Base-by-base conservation (phyloP, 2,329 filamentous ascomycete species). In the Cytospora leucostoma region DNA sequence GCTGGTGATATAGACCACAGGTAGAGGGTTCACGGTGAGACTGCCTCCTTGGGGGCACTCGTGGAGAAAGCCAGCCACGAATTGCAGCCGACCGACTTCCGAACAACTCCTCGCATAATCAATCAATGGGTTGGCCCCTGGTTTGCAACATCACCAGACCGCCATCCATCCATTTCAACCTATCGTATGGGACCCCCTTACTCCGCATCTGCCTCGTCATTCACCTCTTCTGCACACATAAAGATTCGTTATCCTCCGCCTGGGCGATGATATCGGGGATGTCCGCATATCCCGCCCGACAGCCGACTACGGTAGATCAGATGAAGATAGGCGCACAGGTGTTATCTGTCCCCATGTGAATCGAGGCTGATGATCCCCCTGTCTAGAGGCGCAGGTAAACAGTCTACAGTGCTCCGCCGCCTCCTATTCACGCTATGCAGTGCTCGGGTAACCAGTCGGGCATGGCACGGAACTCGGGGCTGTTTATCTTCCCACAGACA, bases 261-360 rank as follows among this genome's bases (percentile, higher is more conserved):
- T 55, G 59, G 49, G 59, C 34, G 63, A 51, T 59, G 62, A 59
- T 62, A 65, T 65, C 63, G 59, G 63, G 63, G 32, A 65, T 62
- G 55, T 65, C 61, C 59, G 59, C 44, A 55, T 59, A 63, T 63
- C 60, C 63, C 63, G 63, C 63, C 59, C 63, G 63, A 65, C 34
- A 65, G 60, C 63, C 63, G 63, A 34, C 37, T 61, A 34, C 40
- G 52, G 56, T 40, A 32, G 21, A 55, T 40, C 59, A 61, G 59
- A 40, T 38, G 59, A 21, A 40, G 59, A 55, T 38, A 61, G 37
- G 51, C 37, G 12, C 33, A 33, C 59, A 61, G 32, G 33, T 59
- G 61, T 59, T 55, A 59, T 59, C 56, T 47, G 56, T 51, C 27
- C 56, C 52, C 56, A 56, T n/a, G 55, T 50, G 49, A 59, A 63